Evolutionary conservation across 2,329 filamentous ascomycete species (phyloP), one percentile per base, ranked within the genome.

Genomic region (Talaromyces sp.): DNA sequence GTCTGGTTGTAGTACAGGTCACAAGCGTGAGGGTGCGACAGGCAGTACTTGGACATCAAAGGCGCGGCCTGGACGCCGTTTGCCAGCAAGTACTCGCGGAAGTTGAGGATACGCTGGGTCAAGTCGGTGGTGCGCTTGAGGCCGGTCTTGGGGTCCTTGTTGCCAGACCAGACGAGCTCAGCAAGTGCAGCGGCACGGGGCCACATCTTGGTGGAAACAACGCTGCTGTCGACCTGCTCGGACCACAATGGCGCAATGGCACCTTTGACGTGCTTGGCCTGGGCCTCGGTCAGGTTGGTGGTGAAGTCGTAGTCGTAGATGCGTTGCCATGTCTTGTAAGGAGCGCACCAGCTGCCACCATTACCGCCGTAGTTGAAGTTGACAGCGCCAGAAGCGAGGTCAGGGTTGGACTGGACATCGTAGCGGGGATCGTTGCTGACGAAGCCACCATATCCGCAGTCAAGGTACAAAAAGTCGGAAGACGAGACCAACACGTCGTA

Each of bases 301-400:
- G 81, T 81, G 68, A 85, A 84, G 72, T 85, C 82, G 69, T 80
- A 85, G 75, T 83, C 76, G 72, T 85, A 85, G 71, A 85, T 84
- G 55, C 82, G 82, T 69, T 85, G 83, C 82, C 82, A 85, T 22
- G 81, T 84, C 70, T 85, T 85, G 76, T 84, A 85, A 0, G 83
- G 83, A 0, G 78, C 80, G 67, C 83, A 85, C 82, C 82, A 85
- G n/a, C 80, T 82, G 19, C 82, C 83, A 44, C 83, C 82, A 25
- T 60, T 64, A 52, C 78, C 83, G n/a, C 75, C 75, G 68, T 81
- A 85, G 76, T 85, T 85, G 78, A 84, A 84, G 67, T 75, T 83
- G 4, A 77, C 70, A 0, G 68, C 70, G n/a, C 58, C 52, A 19
- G 68, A 68, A 39, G n/a, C 39, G 7, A 76, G 72, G 63, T 81